phyloP scores from a whole-genome alignment of 2,329 filamentous ascomycete species.

The Myriosclerotinia duriaeana region DNA sequence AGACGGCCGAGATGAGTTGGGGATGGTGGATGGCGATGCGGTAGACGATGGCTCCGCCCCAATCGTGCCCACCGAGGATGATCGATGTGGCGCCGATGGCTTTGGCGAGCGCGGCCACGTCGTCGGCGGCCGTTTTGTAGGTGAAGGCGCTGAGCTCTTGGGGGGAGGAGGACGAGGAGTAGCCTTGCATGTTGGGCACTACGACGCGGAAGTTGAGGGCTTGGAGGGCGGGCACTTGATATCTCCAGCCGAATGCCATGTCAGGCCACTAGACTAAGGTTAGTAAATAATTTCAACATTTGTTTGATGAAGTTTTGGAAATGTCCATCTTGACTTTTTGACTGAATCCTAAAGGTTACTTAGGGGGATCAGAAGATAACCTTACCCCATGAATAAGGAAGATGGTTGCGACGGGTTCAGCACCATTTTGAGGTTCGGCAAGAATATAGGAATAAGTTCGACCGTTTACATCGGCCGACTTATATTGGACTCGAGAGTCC shows the following conservation, averaged over 20 bases:
- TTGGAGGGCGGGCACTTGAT: slow-evolving; percentile 77
- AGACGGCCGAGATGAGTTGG: slow-evolving; percentile 68
- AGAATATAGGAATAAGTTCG: slow-evolving; percentile 66
- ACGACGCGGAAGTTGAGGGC: slow-evolving; percentile 75
- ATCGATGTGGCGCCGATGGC: slow-evolving; percentile 51
- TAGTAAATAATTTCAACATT: not conserved
- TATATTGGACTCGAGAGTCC: slow-evolving; percentile 66
- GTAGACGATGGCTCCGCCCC: slow-evolving; percentile 80
- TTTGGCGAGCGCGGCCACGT: slow-evolving; percentile 72
- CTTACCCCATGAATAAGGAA: slow-evolving; percentile 53
- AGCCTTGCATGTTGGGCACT: slow-evolving; percentile 83
- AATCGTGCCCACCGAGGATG: slow-evolving; percentile 84
- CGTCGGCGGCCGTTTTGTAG: slow-evolving; percentile 69
- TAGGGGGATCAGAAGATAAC: not conserved
- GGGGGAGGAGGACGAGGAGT: slow-evolving; percentile 72
- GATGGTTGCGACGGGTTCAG: slow-evolving; percentile 49
- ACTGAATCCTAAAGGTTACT: not conserved
- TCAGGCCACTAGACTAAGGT: slow-evolving; percentile 64
- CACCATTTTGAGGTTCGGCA: slow-evolving; percentile 50
- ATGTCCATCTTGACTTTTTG: not conserved
- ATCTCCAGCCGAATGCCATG: slow-evolving; percentile 79
- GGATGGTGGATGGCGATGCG: slow-evolving; percentile 73
- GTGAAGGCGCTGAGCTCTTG: slow-evolving; percentile 62
- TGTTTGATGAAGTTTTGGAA: not conserved
- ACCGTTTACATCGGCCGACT: slow-evolving; percentile 63